Evolutionary conservation across 2,329 filamentous ascomycete species (phyloP), one percentile per base, ranked within the genome.

Genomic region (Bretziella fagacearum): DNA sequence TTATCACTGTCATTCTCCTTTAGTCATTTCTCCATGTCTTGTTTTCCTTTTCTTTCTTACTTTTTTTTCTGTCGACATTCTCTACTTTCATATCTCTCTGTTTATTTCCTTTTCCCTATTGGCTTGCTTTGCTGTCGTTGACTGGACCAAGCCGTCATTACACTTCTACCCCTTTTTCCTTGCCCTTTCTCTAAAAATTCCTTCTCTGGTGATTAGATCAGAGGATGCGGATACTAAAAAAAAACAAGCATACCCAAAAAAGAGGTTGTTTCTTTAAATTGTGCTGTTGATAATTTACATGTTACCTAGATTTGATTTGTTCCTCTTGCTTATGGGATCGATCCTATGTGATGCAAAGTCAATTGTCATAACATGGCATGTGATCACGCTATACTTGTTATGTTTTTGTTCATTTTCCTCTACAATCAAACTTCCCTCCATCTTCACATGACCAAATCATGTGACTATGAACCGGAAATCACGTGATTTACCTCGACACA

Each of bases 111-210:
- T 55, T 53, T 55, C 54, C 55, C 52, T 58, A 17, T 22, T 18
- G 6, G 13, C 17, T 23, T 39, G 23, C 35, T 23, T 39, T 39
- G 3, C n/a, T n/a, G n/a, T n/a, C n/a, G n/a, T n/a, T n/a, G n/a
- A n/a, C n/a, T n/a, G n/a, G n/a, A n/a, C n/a, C n/a, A n/a, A n/a
- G n/a, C n/a, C n/a, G n/a, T n/a, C n/a, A n/a, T n/a, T n/a, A n/a
- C n/a, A n/a, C 54, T 53, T 54, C 55, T 60, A 52, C 53, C 53
- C 56, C 56, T 56, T 53, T 56, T 54, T 32, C 26, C 36, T 22
- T 13, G 18, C 33, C 33, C 36, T 20, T 20, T 25, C 37, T 23
- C 29, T 44, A 35, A 39, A 39, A 39, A 20, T 39, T 39, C 18
- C 35, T 10, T 15, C n/a, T 13, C 32, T 36, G 13, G 33, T n/a